Percentiles rank a stretch among this genome's conserved stretches.
Conservation (phyloP, 108 stramenopile genomes). For the Pseudonitzschia delicatissima region DNA sequence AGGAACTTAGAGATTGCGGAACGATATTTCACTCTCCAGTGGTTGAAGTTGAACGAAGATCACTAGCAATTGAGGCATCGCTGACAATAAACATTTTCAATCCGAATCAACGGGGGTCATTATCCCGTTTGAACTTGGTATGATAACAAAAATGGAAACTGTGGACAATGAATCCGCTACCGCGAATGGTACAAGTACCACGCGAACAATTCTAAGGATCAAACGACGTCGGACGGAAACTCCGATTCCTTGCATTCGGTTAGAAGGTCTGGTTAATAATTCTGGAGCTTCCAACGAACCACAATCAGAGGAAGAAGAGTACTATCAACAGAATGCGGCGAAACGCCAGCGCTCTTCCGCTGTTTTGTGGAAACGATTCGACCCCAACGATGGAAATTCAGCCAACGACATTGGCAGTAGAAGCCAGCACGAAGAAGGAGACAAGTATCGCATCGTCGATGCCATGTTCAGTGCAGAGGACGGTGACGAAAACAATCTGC, state of each 20-base stretch:
- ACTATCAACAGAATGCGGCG: neutral
- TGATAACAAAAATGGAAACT: too few relatives aligned
- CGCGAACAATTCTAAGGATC: constrained; percentile 27
- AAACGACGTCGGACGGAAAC: constrained; percentile 35
- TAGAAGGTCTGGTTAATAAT: constrained; percentile 12
- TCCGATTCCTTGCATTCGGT: constrained; percentile 30
- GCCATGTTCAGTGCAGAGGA: constrained; percentile 14
- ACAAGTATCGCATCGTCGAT: constrained; percentile 29
- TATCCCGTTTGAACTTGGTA: too few relatives aligned
- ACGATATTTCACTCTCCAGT: too few relatives aligned
- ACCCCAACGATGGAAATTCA: neutral
- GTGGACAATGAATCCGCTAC: too few relatives aligned
- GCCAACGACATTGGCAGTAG: neutral
- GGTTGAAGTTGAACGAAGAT: too few relatives aligned
- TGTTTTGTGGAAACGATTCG: constrained; percentile 30
- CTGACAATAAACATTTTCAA: too few relatives aligned
- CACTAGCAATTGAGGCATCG: too few relatives aligned
- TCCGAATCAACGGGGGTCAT: too few relatives aligned
- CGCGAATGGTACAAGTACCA: neutral
- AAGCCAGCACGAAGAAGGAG: neutral
- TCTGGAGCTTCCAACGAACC: neutral
- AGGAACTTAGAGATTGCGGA: too few relatives aligned
- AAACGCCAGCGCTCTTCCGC: neutral
- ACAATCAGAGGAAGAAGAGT: neutral
- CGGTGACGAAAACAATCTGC: neutral